Percentiles rank a stretch among this genome's conserved stretches.
Conservation (phyloP, 2,329 filamentous ascomycete species). For the Byssochlamys sp. region DNA sequence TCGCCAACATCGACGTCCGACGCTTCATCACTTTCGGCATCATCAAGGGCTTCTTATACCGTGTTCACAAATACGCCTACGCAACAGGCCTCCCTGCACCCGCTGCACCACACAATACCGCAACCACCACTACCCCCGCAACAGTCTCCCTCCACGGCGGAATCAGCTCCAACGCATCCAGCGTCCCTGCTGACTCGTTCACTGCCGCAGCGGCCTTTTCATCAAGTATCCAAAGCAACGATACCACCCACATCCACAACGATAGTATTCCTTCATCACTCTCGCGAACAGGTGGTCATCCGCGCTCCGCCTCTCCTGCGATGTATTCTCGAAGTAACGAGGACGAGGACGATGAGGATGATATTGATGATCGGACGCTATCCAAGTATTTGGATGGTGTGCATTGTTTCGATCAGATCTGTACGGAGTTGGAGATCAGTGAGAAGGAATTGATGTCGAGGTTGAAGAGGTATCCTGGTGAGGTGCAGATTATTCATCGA, state of each 20-base stretch:
- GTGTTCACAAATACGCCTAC: slow-evolving; percentile 83
- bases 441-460: slow-evolving; percentile 37
- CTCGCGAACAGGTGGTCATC: not conserved
- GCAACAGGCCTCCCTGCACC: slow-evolving; percentile 26
- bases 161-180: slow-evolving; percentile 1
- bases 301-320: not conserved
- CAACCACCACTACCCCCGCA: slow-evolving; percentile 8
- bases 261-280: not conserved
- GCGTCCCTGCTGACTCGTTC: not conserved
- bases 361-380: slow-evolving; percentile 28
- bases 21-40: slow-evolving; percentile 91
- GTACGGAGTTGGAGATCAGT: slow-evolving; percentile 40
- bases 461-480: slow-evolving; percentile 34
- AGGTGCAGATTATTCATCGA: slow-evolving; percentile 39
- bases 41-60: slow-evolving; percentile 88
- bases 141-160: slow-evolving; percentile 2
- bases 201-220: not conserved
- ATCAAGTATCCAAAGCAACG: not conserved
- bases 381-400: slow-evolving; percentile 38
- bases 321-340: slow-evolving; percentile 2
- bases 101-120: slow-evolving; percentile 8
- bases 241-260: slow-evolving; percentile 1
- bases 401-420: slow-evolving; percentile 43
- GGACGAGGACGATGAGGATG: slow-evolving; percentile 25
- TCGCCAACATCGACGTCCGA: slow-evolving; percentile 73